These are phyloP conservation scores for Scytalidium lignicola DNA, from an alignment of 2,329 filamentous ascomycete species.

Conservation along the genomic window DNA sequence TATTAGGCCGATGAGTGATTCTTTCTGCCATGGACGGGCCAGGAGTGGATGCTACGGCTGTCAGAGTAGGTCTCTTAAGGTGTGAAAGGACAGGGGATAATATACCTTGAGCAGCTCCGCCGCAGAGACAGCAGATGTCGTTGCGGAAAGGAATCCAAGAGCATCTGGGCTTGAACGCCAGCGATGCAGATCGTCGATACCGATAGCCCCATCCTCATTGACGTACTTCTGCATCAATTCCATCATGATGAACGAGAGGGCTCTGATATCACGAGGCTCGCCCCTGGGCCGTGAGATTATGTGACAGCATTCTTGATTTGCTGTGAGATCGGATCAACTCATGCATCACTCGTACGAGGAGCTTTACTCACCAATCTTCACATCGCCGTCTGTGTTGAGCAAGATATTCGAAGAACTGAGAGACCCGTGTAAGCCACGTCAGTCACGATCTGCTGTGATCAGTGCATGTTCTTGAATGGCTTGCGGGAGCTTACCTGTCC, in stretches of 20 bases:
- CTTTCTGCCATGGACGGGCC: slow-evolving; percentile 5
- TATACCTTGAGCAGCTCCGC: slow-evolving; percentile 9
- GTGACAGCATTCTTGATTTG: slow-evolving; percentile 13
- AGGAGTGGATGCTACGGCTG: slow-evolving; percentile 9
- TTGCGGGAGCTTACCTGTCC: slow-evolving; percentile 10
- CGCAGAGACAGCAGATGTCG: slow-evolving; percentile 21
- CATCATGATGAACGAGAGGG: slow-evolving; percentile 8
- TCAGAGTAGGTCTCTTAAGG: too few relatives aligned
- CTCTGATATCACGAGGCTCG: slow-evolving; percentile 6
- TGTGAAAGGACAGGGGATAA: too few relatives aligned
- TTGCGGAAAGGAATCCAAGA: slow-evolving; percentile 28
- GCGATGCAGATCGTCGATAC: slow-evolving; percentile 27
- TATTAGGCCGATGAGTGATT: slow-evolving; percentile 9
- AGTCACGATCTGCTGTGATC: slow-evolving; percentile 8
- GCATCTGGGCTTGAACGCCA: slow-evolving; percentile 25
- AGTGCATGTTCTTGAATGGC: slow-evolving; percentile 7
- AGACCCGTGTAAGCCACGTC: slow-evolving; percentile 12
- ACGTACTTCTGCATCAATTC: slow-evolving; percentile 16
- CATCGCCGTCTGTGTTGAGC: slow-evolving; percentile 9
- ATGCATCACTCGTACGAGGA: slow-evolving; percentile 4
- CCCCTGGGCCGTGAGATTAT: slow-evolving; percentile 1
- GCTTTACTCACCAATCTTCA: slow-evolving; percentile 12
- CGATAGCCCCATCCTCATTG: slow-evolving; percentile 28
- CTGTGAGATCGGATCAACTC: slow-evolving; percentile 1
- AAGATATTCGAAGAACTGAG: slow-evolving; percentile 16